Evolutionary conservation across 352 stramenopile genomes (phyloP).

Genomic region (Globisporangium nagaii): DNA sequence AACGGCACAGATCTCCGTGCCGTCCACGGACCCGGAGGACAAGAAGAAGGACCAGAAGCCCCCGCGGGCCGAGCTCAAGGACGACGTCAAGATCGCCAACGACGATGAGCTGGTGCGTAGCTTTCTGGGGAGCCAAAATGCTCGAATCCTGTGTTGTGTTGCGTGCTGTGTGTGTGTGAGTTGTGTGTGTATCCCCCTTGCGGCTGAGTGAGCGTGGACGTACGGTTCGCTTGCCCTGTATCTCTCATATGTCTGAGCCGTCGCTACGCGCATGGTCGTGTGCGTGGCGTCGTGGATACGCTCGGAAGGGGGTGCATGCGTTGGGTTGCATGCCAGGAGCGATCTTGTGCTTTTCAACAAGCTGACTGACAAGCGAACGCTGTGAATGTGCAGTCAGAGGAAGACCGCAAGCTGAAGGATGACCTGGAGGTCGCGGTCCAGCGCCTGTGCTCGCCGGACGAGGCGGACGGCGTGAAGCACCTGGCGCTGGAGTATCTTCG

Average conservation of each 20-base stretch:
- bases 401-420: conserved; percentile 92
- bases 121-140: background rate
- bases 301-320: background rate
- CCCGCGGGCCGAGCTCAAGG: conserved; percentile 18
- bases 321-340: background rate
- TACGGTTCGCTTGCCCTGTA: background rate
- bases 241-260: background rate
- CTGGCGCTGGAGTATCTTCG: conserved; percentile 95
- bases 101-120: conserved; percentile 68
- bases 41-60: conserved; percentile 28
- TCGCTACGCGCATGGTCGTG: background rate
- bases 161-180: background rate
- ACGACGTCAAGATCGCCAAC: conserved; percentile 19
- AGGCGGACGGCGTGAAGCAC: conserved; percentile 68
- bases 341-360: conserved; percentile 1
- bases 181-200: background rate
- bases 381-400: conserved; percentile 56
- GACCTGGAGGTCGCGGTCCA: conserved; percentile 88
- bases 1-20: conserved; percentile 44
- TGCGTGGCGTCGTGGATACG: background rate
- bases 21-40: conserved; percentile 49
- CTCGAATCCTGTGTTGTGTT: no score
- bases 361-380: background rate
- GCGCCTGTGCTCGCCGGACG: conserved; percentile 58
- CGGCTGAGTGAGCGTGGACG: background rate